phyloP scores from a whole-genome alignment of 2,329 filamentous ascomycete genomes.

The Phyllosticta paracitricarpa region DNA sequence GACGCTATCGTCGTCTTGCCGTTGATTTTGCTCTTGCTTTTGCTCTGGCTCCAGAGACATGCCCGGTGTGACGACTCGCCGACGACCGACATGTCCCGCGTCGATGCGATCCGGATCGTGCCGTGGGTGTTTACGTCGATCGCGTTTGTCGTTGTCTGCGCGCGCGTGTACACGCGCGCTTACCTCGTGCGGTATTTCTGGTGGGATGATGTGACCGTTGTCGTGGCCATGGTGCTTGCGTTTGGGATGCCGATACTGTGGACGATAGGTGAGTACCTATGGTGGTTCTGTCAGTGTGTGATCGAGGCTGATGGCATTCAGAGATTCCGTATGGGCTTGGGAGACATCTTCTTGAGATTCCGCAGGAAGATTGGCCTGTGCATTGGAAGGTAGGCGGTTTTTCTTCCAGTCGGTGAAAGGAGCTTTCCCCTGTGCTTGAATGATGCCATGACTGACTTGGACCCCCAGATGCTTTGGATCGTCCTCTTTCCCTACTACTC shows the following conservation, averaged over 20 bases:
- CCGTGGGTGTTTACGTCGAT: constrained; percentile 6
- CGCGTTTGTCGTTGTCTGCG: background rate
- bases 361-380: background rate
- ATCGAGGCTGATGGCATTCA: background rate
- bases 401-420: too few relatives aligned
- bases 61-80: too few relatives aligned
- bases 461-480: background rate
- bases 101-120: background rate
- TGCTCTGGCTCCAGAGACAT: background rate
- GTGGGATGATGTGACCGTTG: constrained; percentile 4
- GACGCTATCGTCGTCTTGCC: background rate
- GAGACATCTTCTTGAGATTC: background rate
- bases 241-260: background rate
- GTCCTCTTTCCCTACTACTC: constrained; percentile 8
- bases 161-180: constrained; percentile 1
- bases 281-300: too few relatives aligned
- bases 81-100: background rate
- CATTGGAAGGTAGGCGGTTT: background rate
- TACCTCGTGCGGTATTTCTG: constrained; percentile 4
- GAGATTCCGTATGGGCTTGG: constrained; percentile 4
- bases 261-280: background rate
- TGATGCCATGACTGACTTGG: background rate
- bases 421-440: too few relatives aligned
- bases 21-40: background rate
- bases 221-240: background rate